Conservation (phyloP, 352 stramenopile species). For the Pythium chondricola region DNA sequence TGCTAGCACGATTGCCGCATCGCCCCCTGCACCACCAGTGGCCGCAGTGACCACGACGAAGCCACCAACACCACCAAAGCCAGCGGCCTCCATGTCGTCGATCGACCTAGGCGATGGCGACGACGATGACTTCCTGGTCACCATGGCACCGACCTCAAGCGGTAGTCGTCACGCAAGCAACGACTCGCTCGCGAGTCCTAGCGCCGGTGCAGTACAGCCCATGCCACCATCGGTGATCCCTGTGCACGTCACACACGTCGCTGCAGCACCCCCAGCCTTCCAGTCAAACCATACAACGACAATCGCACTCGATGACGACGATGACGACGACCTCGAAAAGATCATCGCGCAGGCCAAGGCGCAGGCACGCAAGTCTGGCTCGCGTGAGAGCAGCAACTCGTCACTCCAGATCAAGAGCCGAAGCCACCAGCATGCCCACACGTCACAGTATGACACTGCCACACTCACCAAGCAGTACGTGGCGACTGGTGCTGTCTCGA, state of each 20-base stretch:
- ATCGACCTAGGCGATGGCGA: slow-evolving; percentile 14
- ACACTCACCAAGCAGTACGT: slow-evolving; percentile 26
- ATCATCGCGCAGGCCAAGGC: slow-evolving; percentile 34
- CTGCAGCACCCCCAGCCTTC: background rate
- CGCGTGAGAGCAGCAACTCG: slow-evolving; percentile 49
- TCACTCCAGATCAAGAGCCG: slow-evolving; percentile 68
- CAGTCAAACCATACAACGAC: slow-evolving; percentile 2
- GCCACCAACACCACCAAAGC: slow-evolving; percentile 3
- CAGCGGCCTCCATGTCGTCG: slow-evolving; percentile 13
- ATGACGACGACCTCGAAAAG: slow-evolving; percentile 54
- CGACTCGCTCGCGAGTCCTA: slow-evolving; percentile 14
- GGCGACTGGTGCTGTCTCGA: slow-evolving; percentile 27
- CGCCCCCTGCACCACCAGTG: slow-evolving; percentile 2
- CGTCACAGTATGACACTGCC: slow-evolving; percentile 21
- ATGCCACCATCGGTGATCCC: slow-evolving; percentile 15
- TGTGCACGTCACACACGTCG: slow-evolving; percentile 9
- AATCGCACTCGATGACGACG: slow-evolving; percentile 37
- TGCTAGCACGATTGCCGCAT: background rate
- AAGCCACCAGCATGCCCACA: slow-evolving; percentile 1
- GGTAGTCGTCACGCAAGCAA: background rate
- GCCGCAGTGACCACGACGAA: background rate
- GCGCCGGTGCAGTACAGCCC: slow-evolving; percentile 1
- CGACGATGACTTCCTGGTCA: slow-evolving; percentile 14
- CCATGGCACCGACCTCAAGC: slow-evolving; percentile 4
- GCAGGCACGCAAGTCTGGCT: slow-evolving; percentile 37